phyloP scores from a whole-genome alignment of 2,329 filamentous ascomycete genomes.

The Macrophomina pseudophaseolina region DNA sequence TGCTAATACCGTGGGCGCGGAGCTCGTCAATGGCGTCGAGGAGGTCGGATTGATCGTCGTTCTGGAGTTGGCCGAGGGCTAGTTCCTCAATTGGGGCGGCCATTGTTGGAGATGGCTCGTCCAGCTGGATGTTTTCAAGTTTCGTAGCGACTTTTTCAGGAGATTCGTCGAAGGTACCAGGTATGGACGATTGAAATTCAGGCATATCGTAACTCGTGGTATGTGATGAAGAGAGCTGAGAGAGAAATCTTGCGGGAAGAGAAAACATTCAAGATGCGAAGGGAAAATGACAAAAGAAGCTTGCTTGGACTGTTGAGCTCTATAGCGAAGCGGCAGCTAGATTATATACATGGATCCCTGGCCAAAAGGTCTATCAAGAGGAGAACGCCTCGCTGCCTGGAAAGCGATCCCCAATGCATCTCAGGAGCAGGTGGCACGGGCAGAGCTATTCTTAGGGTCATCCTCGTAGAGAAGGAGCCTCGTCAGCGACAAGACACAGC shows the following conservation, averaged over 20 bases:
- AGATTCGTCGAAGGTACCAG: neutral
- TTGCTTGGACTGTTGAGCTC: neutral
- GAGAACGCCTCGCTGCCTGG: neutral
- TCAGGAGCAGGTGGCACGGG: neutral
- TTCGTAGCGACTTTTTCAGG: neutral
- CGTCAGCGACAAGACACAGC: neutral
- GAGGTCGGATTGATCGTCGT: conserved; percentile 45
- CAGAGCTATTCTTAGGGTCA: neutral
- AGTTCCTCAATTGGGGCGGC: neutral
- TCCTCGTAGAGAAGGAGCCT: neutral
- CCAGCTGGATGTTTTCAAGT: neutral
- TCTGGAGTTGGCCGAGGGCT: conserved; percentile 36
- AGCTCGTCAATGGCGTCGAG: conserved; percentile 62
- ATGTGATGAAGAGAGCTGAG: neutral
- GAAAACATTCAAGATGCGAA: neutral
- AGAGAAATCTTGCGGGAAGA: neutral
- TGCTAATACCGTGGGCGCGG: conserved; percentile 50
- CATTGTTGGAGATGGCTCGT: neutral
- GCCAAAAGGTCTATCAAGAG: neutral
- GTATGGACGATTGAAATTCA: neutral
- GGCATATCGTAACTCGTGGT: neutral
- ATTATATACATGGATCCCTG: neutral
- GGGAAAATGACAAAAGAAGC: neutral
- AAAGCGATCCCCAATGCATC: neutral
- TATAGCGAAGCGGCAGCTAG: too few relatives aligned